Conservation (phyloP, 2,329 filamentous ascomycete species). For the Claviceps arundinis region DNA sequence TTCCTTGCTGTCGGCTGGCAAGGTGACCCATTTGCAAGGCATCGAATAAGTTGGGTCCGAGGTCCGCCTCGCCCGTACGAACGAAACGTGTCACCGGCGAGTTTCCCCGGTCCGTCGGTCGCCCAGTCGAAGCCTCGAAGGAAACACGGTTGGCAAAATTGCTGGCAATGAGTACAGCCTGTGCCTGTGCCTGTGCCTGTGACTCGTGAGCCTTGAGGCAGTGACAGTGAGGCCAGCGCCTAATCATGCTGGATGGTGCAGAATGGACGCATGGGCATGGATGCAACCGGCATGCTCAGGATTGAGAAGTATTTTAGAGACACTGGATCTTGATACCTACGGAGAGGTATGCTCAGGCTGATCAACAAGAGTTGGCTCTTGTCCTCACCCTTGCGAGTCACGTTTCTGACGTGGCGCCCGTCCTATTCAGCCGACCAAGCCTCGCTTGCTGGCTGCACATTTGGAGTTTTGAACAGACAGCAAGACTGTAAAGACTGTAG, state of each 20-base stretch:
- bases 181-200: not conserved
- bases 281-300: not conserved
- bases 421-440: not conserved
- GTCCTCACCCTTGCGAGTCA: slow-evolving; percentile 1
- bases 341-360: not conserved
- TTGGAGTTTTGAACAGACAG: not conserved
- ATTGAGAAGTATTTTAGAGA: not conserved
- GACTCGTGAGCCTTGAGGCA: not conserved
- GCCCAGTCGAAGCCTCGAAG: not conserved
- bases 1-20: not conserved
- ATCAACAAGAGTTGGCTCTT: not conserved
- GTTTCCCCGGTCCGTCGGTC: too few species aligned
- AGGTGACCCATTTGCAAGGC: not conserved
- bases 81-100: not conserved
- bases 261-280: not conserved
- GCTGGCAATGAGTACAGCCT: not conserved
- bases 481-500: not conserved
- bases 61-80: not conserved
- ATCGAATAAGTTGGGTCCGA: not conserved
- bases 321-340: not conserved
- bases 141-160: not conserved
- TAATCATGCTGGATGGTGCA: not conserved
- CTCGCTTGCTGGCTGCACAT: not conserved
- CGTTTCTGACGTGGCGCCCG: not conserved
- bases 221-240: not conserved